Conservation (phyloP, 148 eudicot genomes). For the Chenopodium berlandieri region DNA sequence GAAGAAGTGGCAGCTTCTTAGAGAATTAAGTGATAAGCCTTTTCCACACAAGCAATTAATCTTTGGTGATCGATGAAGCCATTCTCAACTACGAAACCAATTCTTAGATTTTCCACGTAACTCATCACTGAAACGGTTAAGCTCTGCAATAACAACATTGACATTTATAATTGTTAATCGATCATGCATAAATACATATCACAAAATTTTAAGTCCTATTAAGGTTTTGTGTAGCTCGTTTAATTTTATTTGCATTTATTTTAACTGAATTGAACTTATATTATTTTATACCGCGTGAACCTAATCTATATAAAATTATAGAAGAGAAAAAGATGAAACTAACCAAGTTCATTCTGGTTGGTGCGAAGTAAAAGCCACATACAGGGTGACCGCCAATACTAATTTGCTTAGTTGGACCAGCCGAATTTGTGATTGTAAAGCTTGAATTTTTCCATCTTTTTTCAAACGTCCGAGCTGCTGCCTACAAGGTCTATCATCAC, state of each 20-base stretch:
- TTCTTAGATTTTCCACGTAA: constrained; percentile 16
- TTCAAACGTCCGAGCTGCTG: constrained; percentile 6
- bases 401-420: constrained; percentile 25
- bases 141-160: not conserved
- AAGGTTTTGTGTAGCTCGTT: too few species aligned
- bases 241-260: too few species aligned
- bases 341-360: not conserved
- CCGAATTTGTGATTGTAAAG: constrained; percentile 17
- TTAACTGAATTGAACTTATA: too few species aligned
- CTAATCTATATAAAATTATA: too few species aligned
- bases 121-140: constrained; percentile 18
- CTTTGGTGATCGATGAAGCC: constrained; percentile 14
- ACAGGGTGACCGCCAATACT: constrained; percentile 18
- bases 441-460: constrained; percentile 5
- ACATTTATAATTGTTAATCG: too few species aligned
- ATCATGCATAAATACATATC: too few species aligned
- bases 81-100: constrained; percentile 19
- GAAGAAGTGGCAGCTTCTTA: constrained; percentile 14
- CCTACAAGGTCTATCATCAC: not conserved
- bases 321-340: not conserved
- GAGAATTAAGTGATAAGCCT: constrained; percentile 16
- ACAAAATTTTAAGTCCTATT: too few species aligned
- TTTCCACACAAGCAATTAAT: not conserved
- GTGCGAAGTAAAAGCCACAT: constrained; percentile 24
- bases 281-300: too few species aligned